Conservation (phyloP, 75 land plant genomes). For the Gnetum montanum region DNA sequence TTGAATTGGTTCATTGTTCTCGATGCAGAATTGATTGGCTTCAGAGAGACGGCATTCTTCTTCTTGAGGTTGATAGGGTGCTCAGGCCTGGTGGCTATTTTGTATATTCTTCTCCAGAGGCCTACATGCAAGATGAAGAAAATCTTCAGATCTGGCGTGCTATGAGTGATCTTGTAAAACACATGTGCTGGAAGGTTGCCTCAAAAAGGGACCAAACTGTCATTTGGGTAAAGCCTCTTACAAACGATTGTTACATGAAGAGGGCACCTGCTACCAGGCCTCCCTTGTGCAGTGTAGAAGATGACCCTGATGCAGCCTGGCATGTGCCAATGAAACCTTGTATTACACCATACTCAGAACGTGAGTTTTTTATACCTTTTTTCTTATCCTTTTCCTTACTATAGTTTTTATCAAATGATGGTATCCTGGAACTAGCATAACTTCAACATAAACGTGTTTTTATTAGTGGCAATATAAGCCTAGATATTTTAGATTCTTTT, state of each 20-base stretch:
- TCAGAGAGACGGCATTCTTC: conserved; percentile 82
- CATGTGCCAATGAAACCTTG: conserved; percentile 25
- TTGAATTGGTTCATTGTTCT: conserved; percentile 90
- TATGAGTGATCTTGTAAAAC: conserved; percentile 60
- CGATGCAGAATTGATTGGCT: conserved; percentile 91
- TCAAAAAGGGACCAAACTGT: conserved; percentile 75
- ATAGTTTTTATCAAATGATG: too few relatives aligned
- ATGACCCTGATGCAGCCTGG: conserved; percentile 29
- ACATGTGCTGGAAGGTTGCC: conserved; percentile 91
- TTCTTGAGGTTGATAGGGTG: conserved; percentile 77
- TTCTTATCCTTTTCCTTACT: too few relatives aligned
- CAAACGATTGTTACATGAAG: conserved; percentile 27
- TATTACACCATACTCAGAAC: conserved; percentile 15
- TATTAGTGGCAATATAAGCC: too few relatives aligned
- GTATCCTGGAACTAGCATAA: too few relatives aligned
- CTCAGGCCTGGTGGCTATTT: conserved; percentile 90
- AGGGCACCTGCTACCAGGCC: conserved; percentile 18
- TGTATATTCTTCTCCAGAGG: conserved; percentile 89
- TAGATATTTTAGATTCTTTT: too few relatives aligned
- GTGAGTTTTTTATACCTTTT: conserved; percentile 2
- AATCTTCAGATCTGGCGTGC: conserved; percentile 62
- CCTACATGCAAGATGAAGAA: conserved; percentile 78
- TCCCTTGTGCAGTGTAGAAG: conserved; percentile 16
- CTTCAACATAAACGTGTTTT: too few relatives aligned
- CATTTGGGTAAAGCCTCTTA: conserved; percentile 41